phyloP scores from a whole-genome alignment of 768 basidiomycete species.

The Mycena polygramma region DNA sequence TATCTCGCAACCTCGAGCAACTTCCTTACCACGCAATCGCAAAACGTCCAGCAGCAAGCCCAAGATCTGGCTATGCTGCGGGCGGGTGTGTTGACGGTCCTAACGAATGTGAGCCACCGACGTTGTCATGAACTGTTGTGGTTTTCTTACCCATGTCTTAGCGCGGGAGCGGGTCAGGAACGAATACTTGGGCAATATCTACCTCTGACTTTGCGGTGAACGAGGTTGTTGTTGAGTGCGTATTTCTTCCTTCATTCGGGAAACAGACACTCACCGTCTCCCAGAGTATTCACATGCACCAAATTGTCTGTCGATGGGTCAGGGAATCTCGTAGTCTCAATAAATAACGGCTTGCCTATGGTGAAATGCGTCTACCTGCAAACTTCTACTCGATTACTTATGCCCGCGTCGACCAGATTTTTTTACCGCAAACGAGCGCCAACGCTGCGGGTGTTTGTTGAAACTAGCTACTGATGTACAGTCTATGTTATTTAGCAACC shows the following conservation, averaged over 20 bases:
- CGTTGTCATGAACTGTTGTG: neutral
- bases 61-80: slow-evolving; percentile 5
- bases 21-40: neutral
- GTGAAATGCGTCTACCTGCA: neutral
- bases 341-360: neutral
- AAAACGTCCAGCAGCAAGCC: neutral
- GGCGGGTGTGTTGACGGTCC: neutral
- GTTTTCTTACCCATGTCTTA: neutral
- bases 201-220: neutral
- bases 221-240: neutral
- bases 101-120: neutral
- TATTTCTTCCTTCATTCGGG: neutral
- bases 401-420: neutral
- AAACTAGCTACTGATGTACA: too few species aligned
- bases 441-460: neutral
- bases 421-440: neutral
- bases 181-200: neutral
- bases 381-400: too few species aligned
- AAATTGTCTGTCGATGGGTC: neutral
- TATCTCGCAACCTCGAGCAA: neutral
- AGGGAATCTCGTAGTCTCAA: neutral
- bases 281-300: slow-evolving; percentile 3
- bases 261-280: neutral
- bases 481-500: too few species aligned
- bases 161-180: neutral